Percentiles rank a stretch among this genome's conserved stretches.
These are phyloP conservation scores for Zychaea mexicana DNA, from an alignment of 371 early-diverging fungal species.

Conservation along the genomic window DNA sequence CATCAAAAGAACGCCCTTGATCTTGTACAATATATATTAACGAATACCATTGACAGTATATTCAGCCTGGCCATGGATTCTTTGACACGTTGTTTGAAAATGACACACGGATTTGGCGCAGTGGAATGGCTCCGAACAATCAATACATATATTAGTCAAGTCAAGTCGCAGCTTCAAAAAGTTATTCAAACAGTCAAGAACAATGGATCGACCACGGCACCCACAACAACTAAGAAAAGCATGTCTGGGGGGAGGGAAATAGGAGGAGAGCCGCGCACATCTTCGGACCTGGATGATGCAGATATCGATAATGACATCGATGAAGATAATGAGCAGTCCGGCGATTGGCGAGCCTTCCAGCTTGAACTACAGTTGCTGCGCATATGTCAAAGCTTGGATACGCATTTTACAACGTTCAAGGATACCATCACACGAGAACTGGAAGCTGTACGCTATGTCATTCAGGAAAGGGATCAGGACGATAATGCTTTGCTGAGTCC, in stretches of 20 bases:
- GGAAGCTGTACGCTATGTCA: constrained; percentile 29
- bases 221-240: neutral
- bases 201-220: constrained; percentile 1
- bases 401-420: constrained; percentile 43
- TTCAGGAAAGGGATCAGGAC: constrained; percentile 29
- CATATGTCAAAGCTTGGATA: constrained; percentile 46
- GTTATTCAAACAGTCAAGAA: constrained; percentile 15
- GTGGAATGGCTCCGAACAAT: constrained; percentile 55
- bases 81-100: constrained; percentile 52
- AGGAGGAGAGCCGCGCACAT: neutral
- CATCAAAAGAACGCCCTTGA: constrained; percentile 11
- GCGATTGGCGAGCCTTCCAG: constrained; percentile 60
- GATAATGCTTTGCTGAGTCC: constrained; percentile 16
- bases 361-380: constrained; percentile 62
- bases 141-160: constrained; percentile 50
- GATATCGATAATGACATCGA: constrained; percentile 17
- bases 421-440: constrained; percentile 38
- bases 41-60: constrained; percentile 35
- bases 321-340: constrained; percentile 26
- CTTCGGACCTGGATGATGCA: constrained; percentile 29
- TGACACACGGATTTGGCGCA: constrained; percentile 68
- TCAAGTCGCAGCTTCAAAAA: constrained; percentile 40
- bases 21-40: constrained; percentile 12
- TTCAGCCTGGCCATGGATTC: constrained; percentile 49
- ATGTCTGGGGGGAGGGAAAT: neutral